phyloP scores from a whole-genome alignment of 768 basidiomycete species.

The Boletus rubescentipes region DNA sequence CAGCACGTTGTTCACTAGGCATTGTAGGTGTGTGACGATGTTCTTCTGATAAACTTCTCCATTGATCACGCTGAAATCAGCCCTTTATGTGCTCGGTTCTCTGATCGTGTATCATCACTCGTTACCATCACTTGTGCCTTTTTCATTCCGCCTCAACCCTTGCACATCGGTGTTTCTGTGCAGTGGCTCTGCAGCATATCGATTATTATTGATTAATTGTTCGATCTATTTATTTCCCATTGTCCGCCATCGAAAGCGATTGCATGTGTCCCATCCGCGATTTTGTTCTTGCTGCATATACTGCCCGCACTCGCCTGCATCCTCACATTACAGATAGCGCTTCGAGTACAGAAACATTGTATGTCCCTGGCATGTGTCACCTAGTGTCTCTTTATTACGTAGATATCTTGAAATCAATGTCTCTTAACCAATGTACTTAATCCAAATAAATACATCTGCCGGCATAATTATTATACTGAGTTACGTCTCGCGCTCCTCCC shows the following conservation, averaged over 20 bases:
- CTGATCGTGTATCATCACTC: conserved; percentile 22
- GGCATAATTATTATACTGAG: conserved; percentile 46
- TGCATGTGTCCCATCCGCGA: conserved; percentile 7
- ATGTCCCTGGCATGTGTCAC: conserved; percentile 20
- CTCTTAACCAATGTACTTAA: no score
- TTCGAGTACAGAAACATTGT: conserved; percentile 24
- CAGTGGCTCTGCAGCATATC: conserved; percentile 27
- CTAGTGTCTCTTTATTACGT: conserved; percentile 10
- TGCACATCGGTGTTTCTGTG: conserved; percentile 11
- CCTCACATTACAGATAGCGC: conserved; percentile 14
- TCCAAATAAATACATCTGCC: neutral
- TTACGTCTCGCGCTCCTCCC: conserved; percentile 78
- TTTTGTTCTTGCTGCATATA: conserved; percentile 20
- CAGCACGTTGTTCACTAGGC: conserved; percentile 58
- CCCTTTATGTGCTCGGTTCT: conserved; percentile 11
- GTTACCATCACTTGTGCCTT: conserved; percentile 9
- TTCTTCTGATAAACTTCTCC: neutral
- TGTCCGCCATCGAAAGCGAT: conserved; percentile 4
- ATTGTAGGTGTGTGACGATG: conserved; percentile 21
- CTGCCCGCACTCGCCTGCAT: conserved; percentile 14
- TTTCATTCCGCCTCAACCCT: conserved; percentile 6
- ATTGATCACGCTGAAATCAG: conserved; percentile 17
- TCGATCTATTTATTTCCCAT: conserved; percentile 24
- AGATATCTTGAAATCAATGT: conserved; percentile 26
- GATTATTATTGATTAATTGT: conserved; percentile 39